A percentile compares a stretch with the other conserved stretches of the same genome.
phyloP scores from a whole-genome alignment of 768 basidiomycete genomes.

The Amanita inopinata region DNA sequence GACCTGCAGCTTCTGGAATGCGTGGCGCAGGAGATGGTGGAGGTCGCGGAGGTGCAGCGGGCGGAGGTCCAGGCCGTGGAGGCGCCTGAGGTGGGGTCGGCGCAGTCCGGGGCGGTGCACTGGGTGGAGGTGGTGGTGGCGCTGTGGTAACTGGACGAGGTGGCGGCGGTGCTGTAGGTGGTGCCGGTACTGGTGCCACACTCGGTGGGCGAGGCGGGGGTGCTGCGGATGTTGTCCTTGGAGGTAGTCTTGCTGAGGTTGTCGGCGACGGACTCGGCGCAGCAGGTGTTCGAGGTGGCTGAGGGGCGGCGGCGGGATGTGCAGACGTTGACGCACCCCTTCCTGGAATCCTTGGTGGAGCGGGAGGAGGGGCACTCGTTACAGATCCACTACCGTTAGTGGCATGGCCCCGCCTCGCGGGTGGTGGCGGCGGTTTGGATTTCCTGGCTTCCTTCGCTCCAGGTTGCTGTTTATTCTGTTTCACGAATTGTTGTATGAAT shows the following conservation, averaged over 20 bases:
- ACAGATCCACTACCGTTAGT: constrained; percentile 26
- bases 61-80: constrained; percentile 36
- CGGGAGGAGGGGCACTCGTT: constrained; percentile 26
- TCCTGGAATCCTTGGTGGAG: constrained; percentile 21
- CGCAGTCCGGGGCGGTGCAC: constrained; percentile 29
- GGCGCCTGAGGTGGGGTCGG: constrained; percentile 17
- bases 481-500: constrained; percentile 72
- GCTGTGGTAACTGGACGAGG: constrained; percentile 26
- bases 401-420: constrained; percentile 31
- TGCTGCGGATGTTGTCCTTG: constrained; percentile 21
- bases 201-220: constrained; percentile 25
- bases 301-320: constrained; percentile 23
- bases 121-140: constrained; percentile 21
- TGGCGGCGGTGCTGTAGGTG: constrained; percentile 30
- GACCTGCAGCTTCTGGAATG: background rate
- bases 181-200: constrained; percentile 26
- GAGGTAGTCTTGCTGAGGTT: no score
- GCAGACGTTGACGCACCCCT: constrained; percentile 22
- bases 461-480: constrained; percentile 23
- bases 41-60: constrained; percentile 27
- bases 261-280: constrained; percentile 4
- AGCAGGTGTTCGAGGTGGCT: constrained; percentile 21
- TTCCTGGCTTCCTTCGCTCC: constrained; percentile 34
- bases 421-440: constrained; percentile 44
- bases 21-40: constrained; percentile 28